Base-by-base conservation (phyloP, 768 basidiomycete species). In the Rhizopogon rudus region DNA sequence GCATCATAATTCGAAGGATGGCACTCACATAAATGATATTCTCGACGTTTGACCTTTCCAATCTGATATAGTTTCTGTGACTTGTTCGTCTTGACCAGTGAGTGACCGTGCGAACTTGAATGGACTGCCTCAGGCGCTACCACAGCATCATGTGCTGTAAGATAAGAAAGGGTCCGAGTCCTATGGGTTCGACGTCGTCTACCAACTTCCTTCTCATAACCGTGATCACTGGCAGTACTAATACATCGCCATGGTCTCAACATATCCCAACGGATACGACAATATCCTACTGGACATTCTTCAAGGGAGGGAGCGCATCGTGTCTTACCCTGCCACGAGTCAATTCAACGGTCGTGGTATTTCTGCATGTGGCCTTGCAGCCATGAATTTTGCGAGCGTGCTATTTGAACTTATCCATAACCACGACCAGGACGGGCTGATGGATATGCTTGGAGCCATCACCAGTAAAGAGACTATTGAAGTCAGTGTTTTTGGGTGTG, bases 361-460 rank as follows among this genome's bases (percentile, higher is more conserved):
- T 29, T 80, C 86, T 40, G 77, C 84, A 2, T 88, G 87, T 56
- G 87, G 86, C n/a, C 73, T 88, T 25, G 86, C 86, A 20, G 80
- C 82, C 2, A 67, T 87, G 62, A 87, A 87, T 63, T 86, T 83
- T 57, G 81, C 79, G 10, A 73, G 83, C 51, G 60, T 82, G 5
- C 14, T 49, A 5, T 49, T 35, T 22, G 48, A 49, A 35, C 48
- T 49, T 9, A 6, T 37, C 20, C 20, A 49, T 13, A 35, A 35
- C 8, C 33, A 49, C 17, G 10, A 20, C 3, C 8, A 22, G 8
- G 35, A 37, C 3, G 31, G 4, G 8, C 14, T 37, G 35, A 10
- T 20, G 14, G 37, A 39, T 37, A 6, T 55, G 13, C 10, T 52
- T 16, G 29, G 48, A n/a, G 40, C 14, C 10, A 55, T 55, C 31